phyloP scores from a whole-genome alignment of 805 yeast genomes.

The Lipomyces chichibuensis region DNA sequence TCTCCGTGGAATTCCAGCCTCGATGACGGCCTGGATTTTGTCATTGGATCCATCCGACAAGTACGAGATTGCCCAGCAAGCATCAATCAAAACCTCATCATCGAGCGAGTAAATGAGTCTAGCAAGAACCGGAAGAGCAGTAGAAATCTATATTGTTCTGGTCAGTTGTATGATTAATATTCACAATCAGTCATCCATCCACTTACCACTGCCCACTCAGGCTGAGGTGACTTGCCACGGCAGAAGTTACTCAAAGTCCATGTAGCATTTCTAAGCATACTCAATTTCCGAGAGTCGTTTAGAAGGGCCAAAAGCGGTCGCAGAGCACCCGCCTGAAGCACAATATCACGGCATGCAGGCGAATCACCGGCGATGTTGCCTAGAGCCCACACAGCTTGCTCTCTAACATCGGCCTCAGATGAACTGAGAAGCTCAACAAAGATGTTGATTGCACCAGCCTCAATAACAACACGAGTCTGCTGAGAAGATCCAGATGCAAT shows the following conservation, averaged over 20 bases:
- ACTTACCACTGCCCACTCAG: slow-evolving; percentile 73
- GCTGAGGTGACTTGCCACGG: slow-evolving; percentile 95
- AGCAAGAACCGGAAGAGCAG: slow-evolving; percentile 88
- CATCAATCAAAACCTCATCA: slow-evolving; percentile 91
- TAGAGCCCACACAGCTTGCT: slow-evolving; percentile 98
- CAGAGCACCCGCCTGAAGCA: slow-evolving; percentile 83
- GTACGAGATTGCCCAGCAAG: slow-evolving; percentile 98
- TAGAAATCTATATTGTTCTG: slow-evolving; percentile 55
- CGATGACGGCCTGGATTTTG: slow-evolving; percentile 95
- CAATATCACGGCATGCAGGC: slow-evolving; percentile 84
- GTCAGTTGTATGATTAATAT: background rate
- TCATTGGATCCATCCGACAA: slow-evolving; percentile 89
- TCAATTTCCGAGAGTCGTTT: slow-evolving; percentile 72
- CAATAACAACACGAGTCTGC: slow-evolving; percentile 89
- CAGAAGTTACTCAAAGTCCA: slow-evolving; percentile 97
- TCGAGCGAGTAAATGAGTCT: slow-evolving; percentile 88
- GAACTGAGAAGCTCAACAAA: slow-evolving; percentile 83
- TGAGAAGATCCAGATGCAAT: slow-evolving; percentile 92
- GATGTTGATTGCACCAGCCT: slow-evolving; percentile 89
- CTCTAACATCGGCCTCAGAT: slow-evolving; percentile 86
- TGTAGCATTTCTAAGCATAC: slow-evolving; percentile 94
- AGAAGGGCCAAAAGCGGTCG: slow-evolving; percentile 80
- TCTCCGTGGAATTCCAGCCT: slow-evolving; percentile 92
- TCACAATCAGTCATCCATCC: background rate
- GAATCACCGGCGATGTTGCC: slow-evolving; percentile 99